Base-by-base conservation (phyloP, 2,329 filamentous ascomycete genomes). In the Nothophoma quercina region DNA sequence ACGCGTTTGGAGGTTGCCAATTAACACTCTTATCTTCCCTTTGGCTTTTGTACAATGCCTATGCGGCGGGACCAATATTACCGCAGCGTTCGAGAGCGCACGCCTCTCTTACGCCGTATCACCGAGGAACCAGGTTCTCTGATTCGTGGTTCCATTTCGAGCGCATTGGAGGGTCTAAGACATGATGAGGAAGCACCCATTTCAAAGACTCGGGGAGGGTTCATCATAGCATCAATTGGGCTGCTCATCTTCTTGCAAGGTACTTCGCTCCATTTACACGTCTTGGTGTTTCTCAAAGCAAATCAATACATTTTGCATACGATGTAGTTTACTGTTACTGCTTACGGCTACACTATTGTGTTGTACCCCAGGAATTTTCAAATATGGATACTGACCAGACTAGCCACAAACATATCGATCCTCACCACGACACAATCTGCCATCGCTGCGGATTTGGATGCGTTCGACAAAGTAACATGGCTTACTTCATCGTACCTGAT, bases 351-450 rank as follows among this genome's bases (percentile, higher is more conserved):
- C n/a, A n/a, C n/a, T n/a, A n/a, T n/a, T n/a, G n/a, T n/a, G n/a
- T n/a, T n/a, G n/a, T n/a, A n/a, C n/a, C n/a, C n/a, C n/a, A n/a
- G n/a, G n/a, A n/a, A n/a, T n/a, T 30, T 9, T 18, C 15, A n/a
- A n/a, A 59, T 63, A 19, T 26, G 40, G 16, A 2, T 22, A 34
- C 65, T 75, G 49, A 69, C 62, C 13, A 39, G 13, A 21, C 38
- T 52, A 81, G 81, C 82, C 13, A 81, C 83, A 56, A 95, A 95
- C 67, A 90, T 93, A 75, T 90, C 87, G 10, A 86, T 91, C 62
- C 87, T 96, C 68, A 90, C 89, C 5, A 93, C 91, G 49, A 89
- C 88, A 1, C 91, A 95, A 74, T 90, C 87, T 7, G 80, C 81
- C 41, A 90, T 96, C 59, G 90, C 90, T 2, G 83, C 82, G 7